These are phyloP conservation scores for Pecoramyces ruminantium DNA, from an alignment of 192 early-diverging fungal genomes.

Conservation along the genomic window DNA sequence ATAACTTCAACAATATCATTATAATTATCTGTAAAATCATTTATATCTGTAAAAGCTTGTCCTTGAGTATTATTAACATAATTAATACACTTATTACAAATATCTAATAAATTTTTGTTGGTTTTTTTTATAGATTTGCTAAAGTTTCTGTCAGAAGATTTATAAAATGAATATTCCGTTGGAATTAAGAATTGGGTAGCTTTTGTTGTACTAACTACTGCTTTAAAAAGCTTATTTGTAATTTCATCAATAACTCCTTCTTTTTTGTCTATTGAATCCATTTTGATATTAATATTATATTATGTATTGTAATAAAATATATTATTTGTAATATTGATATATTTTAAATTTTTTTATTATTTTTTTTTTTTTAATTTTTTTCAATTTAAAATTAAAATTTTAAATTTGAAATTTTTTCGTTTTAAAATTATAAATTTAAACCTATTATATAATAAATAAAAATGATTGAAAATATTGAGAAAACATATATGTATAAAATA, in stretches of 20 bases:
- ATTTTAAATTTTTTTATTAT: too few relatives aligned
- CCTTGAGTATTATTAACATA: not conserved
- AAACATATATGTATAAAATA: too few relatives aligned
- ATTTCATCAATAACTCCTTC: not conserved
- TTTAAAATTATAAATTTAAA: too few relatives aligned
- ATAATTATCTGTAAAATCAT: slow-evolving; percentile 52
- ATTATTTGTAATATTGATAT: too few relatives aligned
- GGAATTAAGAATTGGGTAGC: not conserved
- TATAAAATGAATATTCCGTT: not conserved
- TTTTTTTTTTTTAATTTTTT: too few relatives aligned
- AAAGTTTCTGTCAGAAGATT: not conserved
- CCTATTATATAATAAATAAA: too few relatives aligned
- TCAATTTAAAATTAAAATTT: too few relatives aligned
- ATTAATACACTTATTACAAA: not conserved
- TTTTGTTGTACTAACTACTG: not conserved
- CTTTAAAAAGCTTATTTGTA: not conserved
- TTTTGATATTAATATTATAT: not conserved
- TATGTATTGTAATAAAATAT: too few relatives aligned
- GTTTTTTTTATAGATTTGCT: not conserved
- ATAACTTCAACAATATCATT: slow-evolving; percentile 47
- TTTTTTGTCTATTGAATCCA: not conserved
- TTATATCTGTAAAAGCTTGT: slow-evolving; percentile 15
- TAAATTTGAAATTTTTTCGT: too few relatives aligned
- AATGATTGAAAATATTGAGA: too few relatives aligned
- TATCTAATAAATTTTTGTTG: not conserved